A percentile compares a stretch with the other conserved stretches of the same genome.
These are phyloP conservation scores for Guadua angustifolia DNA, from an alignment of 176 grass and related monocot species.

Conservation along the genomic window DNA sequence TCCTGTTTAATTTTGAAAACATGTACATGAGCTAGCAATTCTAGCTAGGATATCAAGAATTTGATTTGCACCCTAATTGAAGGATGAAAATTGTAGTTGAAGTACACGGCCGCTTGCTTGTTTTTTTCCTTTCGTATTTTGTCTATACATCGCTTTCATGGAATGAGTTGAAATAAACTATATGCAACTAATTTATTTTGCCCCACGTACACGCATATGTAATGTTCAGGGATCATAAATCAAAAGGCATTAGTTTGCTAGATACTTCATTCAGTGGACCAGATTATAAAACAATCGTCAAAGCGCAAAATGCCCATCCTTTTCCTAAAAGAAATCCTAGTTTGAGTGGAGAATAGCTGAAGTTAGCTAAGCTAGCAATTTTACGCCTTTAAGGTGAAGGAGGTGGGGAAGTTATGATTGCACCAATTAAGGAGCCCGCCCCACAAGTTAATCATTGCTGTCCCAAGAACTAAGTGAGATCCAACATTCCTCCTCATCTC, in stretches of 20 bases:
- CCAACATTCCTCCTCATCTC: constrained; percentile 59
- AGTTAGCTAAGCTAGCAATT: constrained; percentile 55
- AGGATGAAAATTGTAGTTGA: background rate
- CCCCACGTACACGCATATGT: constrained; percentile 8
- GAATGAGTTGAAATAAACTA: background rate
- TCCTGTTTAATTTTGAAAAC: background rate
- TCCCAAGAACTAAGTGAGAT: constrained; percentile 63
- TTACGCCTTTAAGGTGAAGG: constrained; percentile 24
- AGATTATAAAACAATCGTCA: constrained; percentile 42
- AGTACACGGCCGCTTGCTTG: background rate
- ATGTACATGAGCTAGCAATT: background rate
- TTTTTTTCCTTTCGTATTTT: background rate
- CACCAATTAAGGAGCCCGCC: constrained; percentile 66
- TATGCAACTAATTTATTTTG: constrained; percentile 1
- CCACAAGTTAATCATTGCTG: constrained; percentile 67
- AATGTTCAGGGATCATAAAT: constrained; percentile 17
- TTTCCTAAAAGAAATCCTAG: constrained; percentile 33
- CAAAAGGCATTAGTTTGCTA: constrained; percentile 21
- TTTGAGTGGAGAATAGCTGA: constrained; percentile 59
- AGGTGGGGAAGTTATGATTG: constrained; percentile 71
- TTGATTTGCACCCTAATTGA: background rate
- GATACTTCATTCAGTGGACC: constrained; percentile 41
- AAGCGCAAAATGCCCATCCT: constrained; percentile 19
- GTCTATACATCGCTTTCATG: background rate
- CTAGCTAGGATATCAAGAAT: background rate